Base-by-base conservation (phyloP, 2,329 filamentous ascomycete species). In the Claviceps capensis region DNA sequence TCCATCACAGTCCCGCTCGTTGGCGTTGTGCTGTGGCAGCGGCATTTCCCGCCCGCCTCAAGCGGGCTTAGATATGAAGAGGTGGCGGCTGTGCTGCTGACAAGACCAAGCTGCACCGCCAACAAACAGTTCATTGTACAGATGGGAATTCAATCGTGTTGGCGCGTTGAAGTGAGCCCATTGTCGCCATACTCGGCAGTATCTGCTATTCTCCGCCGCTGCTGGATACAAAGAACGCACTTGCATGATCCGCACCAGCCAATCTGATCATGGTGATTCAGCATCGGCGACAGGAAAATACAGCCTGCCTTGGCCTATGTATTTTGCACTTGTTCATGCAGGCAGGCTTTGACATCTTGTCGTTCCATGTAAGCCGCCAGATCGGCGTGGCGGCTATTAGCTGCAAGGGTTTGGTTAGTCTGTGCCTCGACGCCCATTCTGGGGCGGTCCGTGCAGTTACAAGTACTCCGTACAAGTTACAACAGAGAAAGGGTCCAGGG, bases 391-490 rank as follows among this genome's bases (percentile, higher is more conserved):
- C 14, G 36, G 26, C 38, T 34, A 45, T 50, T 43, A 43, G 36
- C 8, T 26, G n/a, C 26, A 26, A 26, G 26, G 36, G 13, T 43
- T 17, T 34, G 37, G 37, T 40, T 34, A 37, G 17, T 17, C 47
- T 37, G 26, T 48, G 44, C 44, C 45, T 43, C 37, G 19, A 47
- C 30, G 16, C 26, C 23, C 7, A 16, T 36, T 26, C 42, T 36
- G 16, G 34, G 36, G 40, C 49, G 49, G 46, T 49, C 49, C 46
- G 52, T 49, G 52, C 49, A 48, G 38, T 49, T 26, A 22, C n/a
- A 26, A 26, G 23, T 26, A 26, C 23, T 26, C 23, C 23, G 23
- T 26, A 26, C 23, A 26, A 48, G 38, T 49, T 38, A 22, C 23
- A 43, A 36, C 17, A 50, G 40, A 30, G 48, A 46, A 36, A 36